These are phyloP conservation scores for Termitomyces sp. DNA, from an alignment of 768 basidiomycete genomes.

Conservation along the genomic window DNA sequence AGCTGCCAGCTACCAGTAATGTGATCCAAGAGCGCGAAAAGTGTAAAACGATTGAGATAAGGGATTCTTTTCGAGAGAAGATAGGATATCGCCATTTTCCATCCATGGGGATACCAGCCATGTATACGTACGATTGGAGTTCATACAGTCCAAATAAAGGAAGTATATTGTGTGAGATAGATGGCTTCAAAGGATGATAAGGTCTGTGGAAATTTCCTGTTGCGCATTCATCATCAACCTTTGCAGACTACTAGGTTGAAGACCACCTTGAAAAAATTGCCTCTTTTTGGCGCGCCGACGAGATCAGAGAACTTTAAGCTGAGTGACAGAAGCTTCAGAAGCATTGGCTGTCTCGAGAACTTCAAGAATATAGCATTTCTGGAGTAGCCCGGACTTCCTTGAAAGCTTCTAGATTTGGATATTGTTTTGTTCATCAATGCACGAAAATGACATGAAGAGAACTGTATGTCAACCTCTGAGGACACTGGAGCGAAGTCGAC, in stretches of 20 bases:
- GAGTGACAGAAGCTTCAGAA: not conserved
- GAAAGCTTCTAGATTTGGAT: not conserved
- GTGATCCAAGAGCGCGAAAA: not conserved
- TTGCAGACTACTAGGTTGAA: not conserved
- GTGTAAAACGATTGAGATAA: too few relatives aligned
- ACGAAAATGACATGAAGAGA: not conserved
- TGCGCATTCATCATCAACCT: not conserved
- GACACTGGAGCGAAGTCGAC: not conserved
- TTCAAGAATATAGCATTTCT: not conserved
- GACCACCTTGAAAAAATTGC: not conserved
- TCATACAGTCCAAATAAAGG: not conserved
- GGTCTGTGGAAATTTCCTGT: not conserved
- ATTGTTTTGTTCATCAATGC: not conserved
- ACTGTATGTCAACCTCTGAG: not conserved
- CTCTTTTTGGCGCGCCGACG: not conserved
- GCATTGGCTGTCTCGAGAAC: not conserved
- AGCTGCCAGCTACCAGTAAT: not conserved
- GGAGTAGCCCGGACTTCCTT: not conserved
- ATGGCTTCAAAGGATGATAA: not conserved
- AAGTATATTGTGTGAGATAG: not conserved
- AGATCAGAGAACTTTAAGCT: not conserved
- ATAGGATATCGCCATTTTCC: not conserved
- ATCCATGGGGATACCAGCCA: not conserved
- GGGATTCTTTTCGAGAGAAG: not conserved
- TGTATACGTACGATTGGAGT: not conserved